These are phyloP conservation scores for Phialemonium atrogriseum DNA, from an alignment of 2,329 filamentous ascomycete genomes.

Conservation along the genomic window DNA sequence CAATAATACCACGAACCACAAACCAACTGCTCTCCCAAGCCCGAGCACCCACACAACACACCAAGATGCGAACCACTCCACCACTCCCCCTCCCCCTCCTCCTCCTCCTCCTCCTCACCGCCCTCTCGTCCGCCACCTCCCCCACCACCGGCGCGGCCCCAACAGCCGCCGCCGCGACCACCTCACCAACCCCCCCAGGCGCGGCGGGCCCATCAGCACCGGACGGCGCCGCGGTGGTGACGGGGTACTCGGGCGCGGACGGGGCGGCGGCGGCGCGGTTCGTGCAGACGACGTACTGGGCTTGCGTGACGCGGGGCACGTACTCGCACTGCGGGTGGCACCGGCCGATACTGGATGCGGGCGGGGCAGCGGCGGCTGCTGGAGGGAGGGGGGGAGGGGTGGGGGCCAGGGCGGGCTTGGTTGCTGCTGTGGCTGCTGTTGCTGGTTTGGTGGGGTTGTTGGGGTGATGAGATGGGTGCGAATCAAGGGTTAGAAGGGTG, in stretches of 20 bases:
- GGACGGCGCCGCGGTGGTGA: constrained; percentile 10
- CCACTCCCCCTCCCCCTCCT: neutral
- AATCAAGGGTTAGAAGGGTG: no score
- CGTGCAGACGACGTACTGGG: constrained; percentile 29
- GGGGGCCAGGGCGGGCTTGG: constrained; percentile 7
- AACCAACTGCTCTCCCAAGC: no score
- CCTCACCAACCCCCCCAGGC: neutral
- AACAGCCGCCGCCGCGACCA: neutral
- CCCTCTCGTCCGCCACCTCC: neutral
- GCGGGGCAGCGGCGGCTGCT: constrained; percentile 4
- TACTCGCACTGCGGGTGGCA: constrained; percentile 30
- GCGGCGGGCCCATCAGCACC: constrained; percentile 8
- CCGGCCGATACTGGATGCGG: constrained; percentile 23
- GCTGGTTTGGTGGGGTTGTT: constrained; percentile 9
- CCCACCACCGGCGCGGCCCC: neutral
- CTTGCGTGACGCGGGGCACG: constrained; percentile 22
- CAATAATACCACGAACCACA: no score
- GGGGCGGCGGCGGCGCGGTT: constrained; percentile 16
- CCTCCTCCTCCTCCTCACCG: neutral
- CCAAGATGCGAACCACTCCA: neutral
- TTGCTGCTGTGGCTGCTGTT: constrained; percentile 4
- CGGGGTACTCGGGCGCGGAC: constrained; percentile 11
- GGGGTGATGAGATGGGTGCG: neutral
- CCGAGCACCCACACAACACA: neutral
- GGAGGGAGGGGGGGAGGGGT: constrained; percentile 5